Evolutionary conservation across 2,329 filamentous ascomycete species (phyloP).

Genomic region (Ophiostoma sp.): DNA sequence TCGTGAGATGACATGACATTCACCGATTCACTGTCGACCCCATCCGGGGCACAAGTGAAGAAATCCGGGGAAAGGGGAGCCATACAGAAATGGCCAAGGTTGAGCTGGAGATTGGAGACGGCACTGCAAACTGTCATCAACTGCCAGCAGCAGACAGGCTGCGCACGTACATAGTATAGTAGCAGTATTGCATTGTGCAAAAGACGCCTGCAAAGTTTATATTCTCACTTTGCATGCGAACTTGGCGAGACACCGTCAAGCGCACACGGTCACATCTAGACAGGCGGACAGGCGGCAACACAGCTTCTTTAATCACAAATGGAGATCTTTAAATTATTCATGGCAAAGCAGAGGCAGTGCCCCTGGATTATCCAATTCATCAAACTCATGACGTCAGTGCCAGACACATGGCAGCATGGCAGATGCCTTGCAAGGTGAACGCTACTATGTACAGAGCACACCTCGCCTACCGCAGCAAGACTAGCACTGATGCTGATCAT

Average conservation of each 20-base stretch:
- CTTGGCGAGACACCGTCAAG: no score
- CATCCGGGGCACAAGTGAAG: not conserved
- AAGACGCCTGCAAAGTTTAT: no score
- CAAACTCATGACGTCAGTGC: not conserved
- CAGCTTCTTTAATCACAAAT: no score
- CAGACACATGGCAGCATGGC: not conserved
- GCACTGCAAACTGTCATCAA: not conserved
- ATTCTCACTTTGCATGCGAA: no score
- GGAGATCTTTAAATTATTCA: no score
- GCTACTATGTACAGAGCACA: not conserved
- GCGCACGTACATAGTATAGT: not conserved
- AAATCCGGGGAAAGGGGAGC: not conserved
- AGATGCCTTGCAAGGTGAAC: not conserved
- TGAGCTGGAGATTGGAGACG: not conserved
- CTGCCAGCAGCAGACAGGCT: not conserved
- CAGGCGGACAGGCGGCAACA: no score
- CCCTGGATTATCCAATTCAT: not conserved
- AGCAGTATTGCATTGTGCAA: no score
- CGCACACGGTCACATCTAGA: no score
- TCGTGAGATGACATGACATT: not conserved
- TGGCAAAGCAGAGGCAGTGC: not conserved
- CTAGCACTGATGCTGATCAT: not conserved
- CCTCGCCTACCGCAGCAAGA: not conserved
- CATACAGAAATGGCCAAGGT: not conserved
- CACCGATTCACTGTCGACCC: not conserved